phyloP scores from a whole-genome alignment of 1,139 yeast genomes.

The Sugiyamaella neomexicana region DNA sequence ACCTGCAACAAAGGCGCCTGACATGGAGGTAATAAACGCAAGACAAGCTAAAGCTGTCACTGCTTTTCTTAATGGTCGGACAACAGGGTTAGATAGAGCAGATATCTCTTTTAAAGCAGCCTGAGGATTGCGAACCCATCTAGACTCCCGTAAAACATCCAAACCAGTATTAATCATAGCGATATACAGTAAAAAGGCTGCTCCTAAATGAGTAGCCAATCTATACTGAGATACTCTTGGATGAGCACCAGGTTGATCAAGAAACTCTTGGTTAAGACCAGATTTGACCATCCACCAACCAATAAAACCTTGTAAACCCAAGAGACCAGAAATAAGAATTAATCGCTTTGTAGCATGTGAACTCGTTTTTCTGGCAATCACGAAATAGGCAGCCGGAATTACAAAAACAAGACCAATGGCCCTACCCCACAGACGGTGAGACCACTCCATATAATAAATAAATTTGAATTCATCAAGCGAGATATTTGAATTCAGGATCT shows the following conservation, averaged over 20 bases:
- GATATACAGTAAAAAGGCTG: slow-evolving; percentile 84
- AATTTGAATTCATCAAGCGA: slow-evolving; percentile 92
- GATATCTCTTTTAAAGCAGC: slow-evolving; percentile 51
- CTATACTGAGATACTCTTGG: slow-evolving; percentile 98
- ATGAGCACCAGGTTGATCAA: slow-evolving; percentile 72
- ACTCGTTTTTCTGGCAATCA: slow-evolving; percentile 65
- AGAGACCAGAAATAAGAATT: slow-evolving; percentile 66
- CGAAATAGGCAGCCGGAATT: slow-evolving; percentile 82
- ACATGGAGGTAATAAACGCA: slow-evolving; percentile 86
- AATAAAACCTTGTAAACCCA: slow-evolving; percentile 91
- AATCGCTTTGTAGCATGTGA: slow-evolving; percentile 67
- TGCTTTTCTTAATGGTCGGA: slow-evolving; percentile 56
- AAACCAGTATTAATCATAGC: slow-evolving; percentile 91
- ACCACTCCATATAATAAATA: slow-evolving; percentile 97
- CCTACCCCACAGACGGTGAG: slow-evolving; percentile 89
- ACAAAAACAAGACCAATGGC: slow-evolving; percentile 81
- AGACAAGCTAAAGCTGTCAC: slow-evolving; percentile 61
- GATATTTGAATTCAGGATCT: slow-evolving; percentile 84
- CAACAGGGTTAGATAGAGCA: slow-evolving; percentile 56
- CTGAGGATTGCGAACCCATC: slow-evolving; percentile 61
- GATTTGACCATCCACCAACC: slow-evolving; percentile 99
- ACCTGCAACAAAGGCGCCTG: slow-evolving; percentile 98
- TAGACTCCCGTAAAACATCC: slow-evolving; percentile 74
- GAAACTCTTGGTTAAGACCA: slow-evolving; percentile 80
- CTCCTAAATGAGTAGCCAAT: slow-evolving; percentile 89